phyloP scores from a whole-genome alignment of 345 rosid species.

The Linum lewisii region DNA sequence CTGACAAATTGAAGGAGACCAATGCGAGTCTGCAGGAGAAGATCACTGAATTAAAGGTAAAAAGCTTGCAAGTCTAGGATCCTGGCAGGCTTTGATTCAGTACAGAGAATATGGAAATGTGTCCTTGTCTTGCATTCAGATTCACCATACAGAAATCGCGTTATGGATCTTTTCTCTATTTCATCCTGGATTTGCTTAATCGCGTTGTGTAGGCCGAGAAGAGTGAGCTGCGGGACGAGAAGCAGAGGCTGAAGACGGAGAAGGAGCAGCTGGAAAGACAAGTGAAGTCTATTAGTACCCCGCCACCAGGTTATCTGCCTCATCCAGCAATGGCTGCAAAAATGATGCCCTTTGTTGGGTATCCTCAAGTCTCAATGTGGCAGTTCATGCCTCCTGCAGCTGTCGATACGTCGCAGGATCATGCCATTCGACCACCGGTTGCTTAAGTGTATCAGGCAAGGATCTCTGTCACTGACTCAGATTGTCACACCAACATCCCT shows the following conservation, averaged over 20 bases:
- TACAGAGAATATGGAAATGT: no score
- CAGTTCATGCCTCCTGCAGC: slow-evolving; percentile 21
- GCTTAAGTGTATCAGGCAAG: slow-evolving; percentile 12
- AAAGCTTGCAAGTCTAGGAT: not conserved
- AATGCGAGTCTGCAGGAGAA: slow-evolving; percentile 23
- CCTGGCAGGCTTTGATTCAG: not conserved
- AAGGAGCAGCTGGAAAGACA: slow-evolving; percentile 18
- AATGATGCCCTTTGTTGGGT: slow-evolving; percentile 19
- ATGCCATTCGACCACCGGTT: slow-evolving; percentile 14
- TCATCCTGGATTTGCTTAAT: no score
- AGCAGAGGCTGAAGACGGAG: slow-evolving; percentile 22
- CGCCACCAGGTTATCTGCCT: slow-evolving; percentile 9
- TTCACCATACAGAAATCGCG: no score
- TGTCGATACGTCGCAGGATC: slow-evolving; percentile 21
- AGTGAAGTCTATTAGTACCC: slow-evolving; percentile 7
- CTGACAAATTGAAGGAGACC: slow-evolving; percentile 20
- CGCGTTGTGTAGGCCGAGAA: slow-evolving; percentile 20
- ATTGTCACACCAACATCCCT: not conserved
- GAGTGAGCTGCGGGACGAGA: slow-evolving; percentile 23
- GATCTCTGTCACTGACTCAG: not conserved
- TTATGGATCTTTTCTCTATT: no score
- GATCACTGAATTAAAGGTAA: slow-evolving; percentile 29
- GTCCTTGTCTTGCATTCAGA: no score
- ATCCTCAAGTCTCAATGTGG: slow-evolving; percentile 22
- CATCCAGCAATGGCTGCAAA: slow-evolving; percentile 14